These are phyloP conservation scores for Phalaenopsis equestris DNA, from an alignment of 106 monocot species.

Conservation along the genomic window DNA sequence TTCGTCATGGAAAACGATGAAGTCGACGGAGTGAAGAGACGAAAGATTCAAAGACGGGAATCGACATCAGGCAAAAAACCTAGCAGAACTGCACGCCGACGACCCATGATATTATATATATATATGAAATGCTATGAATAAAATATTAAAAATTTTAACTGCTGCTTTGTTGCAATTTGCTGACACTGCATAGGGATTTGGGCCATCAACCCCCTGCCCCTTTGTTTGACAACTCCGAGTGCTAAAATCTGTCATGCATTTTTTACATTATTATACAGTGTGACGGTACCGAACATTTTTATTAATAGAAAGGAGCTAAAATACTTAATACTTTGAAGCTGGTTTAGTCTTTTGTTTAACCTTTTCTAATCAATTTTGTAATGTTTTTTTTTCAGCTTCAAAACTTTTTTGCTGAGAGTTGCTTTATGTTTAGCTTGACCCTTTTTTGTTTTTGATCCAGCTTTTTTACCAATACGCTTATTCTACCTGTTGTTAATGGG, in stretches of 20 bases:
- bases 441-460: slow-evolving; percentile 34
- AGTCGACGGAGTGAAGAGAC: too few relatives aligned
- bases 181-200: not conserved
- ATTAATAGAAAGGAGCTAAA: not conserved
- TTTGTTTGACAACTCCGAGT: not conserved
- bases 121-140: too few relatives aligned
- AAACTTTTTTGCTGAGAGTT: not conserved
- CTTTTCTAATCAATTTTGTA: not conserved
- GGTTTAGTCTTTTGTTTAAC: too few relatives aligned
- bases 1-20: too few relatives aligned
- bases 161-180: not conserved
- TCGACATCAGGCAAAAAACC: too few relatives aligned
- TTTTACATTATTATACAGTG: not conserved
- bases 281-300: not conserved
- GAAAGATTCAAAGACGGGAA: too few relatives aligned
- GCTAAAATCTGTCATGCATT: not conserved
- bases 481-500: slow-evolving; percentile 91
- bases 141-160: not conserved
- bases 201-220: not conserved
- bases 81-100: too few relatives aligned
- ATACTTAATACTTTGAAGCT: not conserved
- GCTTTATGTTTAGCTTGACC: not conserved
- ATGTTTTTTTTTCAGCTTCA: not conserved
- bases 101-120: too few relatives aligned
- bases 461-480: slow-evolving; percentile 98